Evolutionary conservation across 2,329 filamentous ascomycete genomes (phyloP), one percentile per base, ranked within the genome.

Genomic region (Davidsoniella eucalypti): DNA sequence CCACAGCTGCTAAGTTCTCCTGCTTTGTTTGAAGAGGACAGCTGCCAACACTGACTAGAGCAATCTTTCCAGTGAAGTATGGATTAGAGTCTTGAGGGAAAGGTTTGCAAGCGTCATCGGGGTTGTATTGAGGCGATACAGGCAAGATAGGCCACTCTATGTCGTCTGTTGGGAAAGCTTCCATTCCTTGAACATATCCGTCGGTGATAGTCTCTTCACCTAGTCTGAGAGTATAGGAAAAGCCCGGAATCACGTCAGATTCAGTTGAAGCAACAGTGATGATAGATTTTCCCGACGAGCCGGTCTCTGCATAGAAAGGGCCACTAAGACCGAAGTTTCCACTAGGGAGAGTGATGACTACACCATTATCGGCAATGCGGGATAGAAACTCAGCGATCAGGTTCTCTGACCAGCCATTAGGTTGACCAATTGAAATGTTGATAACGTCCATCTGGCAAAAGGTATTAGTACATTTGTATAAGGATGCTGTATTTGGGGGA

Each of bases 271-370:
- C 69, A 25, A 71, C 63, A 4, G 67, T 61, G 5, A 69, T 62
- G 4, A 67, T 65, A 16, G 64, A 61, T 26, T 58, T 61, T 2
- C 65, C 68, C 5, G 65, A 63, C 2, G 67, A 61, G 3, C 66
- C 68, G 4, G 60, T 63, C 47, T 60, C 61, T 1, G 61, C 58
- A 50, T 65, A 70, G 57, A 75, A 73, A 0, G 72, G 64, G 0
- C 72, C 72, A 9, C 60, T 58, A 10, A 60, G 60, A 18, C 73
- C 72, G 12, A 67, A 64, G 50, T 76, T 76, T 7, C 73, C 72
- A 5, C 67, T 69, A 2, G 71, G 67, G 18, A 73, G 65, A 5
- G 67, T 67, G 14, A 73, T 65, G 5, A 73, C 65, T 1, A 74
- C 62, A 6, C 72, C 72, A 18, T 66, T 60, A 5, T 64, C 58